Evolutionary conservation across 2,329 filamentous ascomycete genomes (phyloP), one percentile per base, ranked within the genome.

Genomic region (Neonectria ditissima): DNA sequence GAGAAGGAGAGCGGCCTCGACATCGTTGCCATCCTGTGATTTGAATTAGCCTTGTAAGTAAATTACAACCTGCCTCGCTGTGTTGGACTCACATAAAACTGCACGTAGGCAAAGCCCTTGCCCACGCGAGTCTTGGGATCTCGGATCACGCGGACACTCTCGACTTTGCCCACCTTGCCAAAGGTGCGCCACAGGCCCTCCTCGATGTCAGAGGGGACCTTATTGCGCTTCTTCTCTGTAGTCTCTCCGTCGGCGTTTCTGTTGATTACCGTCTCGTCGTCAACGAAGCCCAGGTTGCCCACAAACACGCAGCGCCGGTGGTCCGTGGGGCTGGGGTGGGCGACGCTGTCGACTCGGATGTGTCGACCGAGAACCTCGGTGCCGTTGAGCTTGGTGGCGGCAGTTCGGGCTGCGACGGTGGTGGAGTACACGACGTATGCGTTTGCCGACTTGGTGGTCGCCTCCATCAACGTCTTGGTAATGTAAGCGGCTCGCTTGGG

Each of bases 41-140:
- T n/a, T 9, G 52, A 28, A 47, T 65, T 60, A 70, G 58, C 32
- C 51, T 43, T 28, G 34, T 58, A 44, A 52, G 59, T 26, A 45
- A 32, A 45, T 14, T 26, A 14, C 20, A 24, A 54, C 32, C 13
- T 44, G 34, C 45, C 37, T 62, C 53, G 67, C 43, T 30, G 3
- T 26, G 28, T 58, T 34, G 47, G 55, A 78, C 82, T 81, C 73
- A 89, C 88, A 74, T 91, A 88, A 80, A 99, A 99, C 76, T 99
- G 96, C 16, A 99, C 95, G 74, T 99, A 99, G 66, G 97, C 97
- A 75, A 99, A 93, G 5, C 96, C 96, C 78, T 99, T 99, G 74
- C 96, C 94, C 30, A 99, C 93, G 53, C 97, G 89, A 8, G 97
- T 99, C 70, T 92, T 91, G 66, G 92, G 85, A 75, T 99, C 96